Conservation (phyloP, 2,329 filamentous ascomycete genomes). For the Calcarisporium arbuscula region DNA sequence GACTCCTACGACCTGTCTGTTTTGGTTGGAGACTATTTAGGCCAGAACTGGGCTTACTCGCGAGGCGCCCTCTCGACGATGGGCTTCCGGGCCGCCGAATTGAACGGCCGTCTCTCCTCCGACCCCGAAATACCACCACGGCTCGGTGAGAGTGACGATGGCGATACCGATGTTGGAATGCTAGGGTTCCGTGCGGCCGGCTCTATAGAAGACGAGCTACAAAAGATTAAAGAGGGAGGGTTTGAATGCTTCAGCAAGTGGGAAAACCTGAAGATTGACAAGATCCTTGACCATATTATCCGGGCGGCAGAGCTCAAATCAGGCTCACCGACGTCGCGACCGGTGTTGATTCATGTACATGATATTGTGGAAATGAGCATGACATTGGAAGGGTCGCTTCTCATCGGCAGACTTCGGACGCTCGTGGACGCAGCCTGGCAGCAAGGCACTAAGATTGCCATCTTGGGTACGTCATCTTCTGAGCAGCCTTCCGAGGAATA, state of each 20-base stretch:
- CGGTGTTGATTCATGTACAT: constrained; percentile 69
- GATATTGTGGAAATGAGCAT: constrained; percentile 74
- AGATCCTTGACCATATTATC: constrained; percentile 51
- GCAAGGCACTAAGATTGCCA: constrained; percentile 63
- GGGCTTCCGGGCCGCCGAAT: constrained; percentile 49
- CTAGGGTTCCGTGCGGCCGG: constrained; percentile 21
- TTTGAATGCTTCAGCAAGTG: constrained; percentile 40
- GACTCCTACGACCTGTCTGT: constrained; percentile 65
- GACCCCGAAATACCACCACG: constrained; percentile 31
- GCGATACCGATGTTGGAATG: constrained; percentile 25
- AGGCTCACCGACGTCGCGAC: constrained; percentile 26
- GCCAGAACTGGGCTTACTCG: constrained; percentile 47
- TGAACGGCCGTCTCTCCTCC: constrained; percentile 46
- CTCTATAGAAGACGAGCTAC: constrained; percentile 36
- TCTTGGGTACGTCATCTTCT: constrained; percentile 71
- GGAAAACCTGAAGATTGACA: constrained; percentile 56
- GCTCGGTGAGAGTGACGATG: constrained; percentile 26
- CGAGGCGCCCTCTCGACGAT: constrained; percentile 46
- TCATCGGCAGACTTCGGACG: constrained; percentile 64
- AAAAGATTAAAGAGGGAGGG: constrained; percentile 32
- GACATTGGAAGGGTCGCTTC: constrained; percentile 59
- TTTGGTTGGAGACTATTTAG: constrained; percentile 63
- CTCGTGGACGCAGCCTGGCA: constrained; percentile 67
- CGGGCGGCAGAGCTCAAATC: constrained; percentile 35
- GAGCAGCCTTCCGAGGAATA: constrained; percentile 42